Conservation (phyloP, 306 rosid species). For the Fagus crenata region DNA sequence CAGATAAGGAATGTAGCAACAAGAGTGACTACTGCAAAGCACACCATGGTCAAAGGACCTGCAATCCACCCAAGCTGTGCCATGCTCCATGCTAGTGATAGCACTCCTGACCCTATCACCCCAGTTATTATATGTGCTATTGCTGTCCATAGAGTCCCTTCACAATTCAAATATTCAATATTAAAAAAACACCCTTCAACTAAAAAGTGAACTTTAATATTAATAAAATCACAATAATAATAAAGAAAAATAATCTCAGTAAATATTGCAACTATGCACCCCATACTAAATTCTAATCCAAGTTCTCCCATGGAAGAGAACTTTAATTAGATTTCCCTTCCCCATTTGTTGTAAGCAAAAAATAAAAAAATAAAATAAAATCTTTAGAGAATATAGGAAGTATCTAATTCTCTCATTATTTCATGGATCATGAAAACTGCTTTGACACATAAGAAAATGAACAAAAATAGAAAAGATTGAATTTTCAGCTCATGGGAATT, state of each 20-base stretch:
- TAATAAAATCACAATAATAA: background rate
- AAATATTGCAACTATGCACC: too few species aligned
- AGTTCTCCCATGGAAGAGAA: too few species aligned
- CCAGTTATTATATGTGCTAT: slow-evolving; percentile 61
- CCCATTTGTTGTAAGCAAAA: too few species aligned
- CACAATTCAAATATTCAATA: too few species aligned
- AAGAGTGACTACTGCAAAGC: slow-evolving; percentile 46
- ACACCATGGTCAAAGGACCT: slow-evolving; percentile 44
- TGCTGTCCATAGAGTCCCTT: slow-evolving; percentile 63
- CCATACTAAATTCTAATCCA: too few species aligned
- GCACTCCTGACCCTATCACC: slow-evolving; percentile 60
- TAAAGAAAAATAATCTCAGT: too few species aligned
- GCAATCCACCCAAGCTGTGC: slow-evolving; percentile 66
- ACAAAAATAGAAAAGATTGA: background rate
- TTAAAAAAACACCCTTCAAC: too few species aligned
- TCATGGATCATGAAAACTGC: too few species aligned
- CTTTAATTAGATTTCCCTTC: too few species aligned
- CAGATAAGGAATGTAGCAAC: slow-evolving; percentile 47
- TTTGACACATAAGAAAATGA: background rate
- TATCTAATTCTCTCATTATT: too few species aligned
- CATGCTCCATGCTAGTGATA: slow-evolving; percentile 56
- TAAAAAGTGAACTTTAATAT: background rate
- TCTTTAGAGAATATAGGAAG: too few species aligned
- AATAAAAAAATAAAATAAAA: too few species aligned
- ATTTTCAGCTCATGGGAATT: background rate